These are phyloP conservation scores for Aaosphaeria arxii DNA, from an alignment of 2,329 filamentous ascomycete genomes.

Conservation along the genomic window DNA sequence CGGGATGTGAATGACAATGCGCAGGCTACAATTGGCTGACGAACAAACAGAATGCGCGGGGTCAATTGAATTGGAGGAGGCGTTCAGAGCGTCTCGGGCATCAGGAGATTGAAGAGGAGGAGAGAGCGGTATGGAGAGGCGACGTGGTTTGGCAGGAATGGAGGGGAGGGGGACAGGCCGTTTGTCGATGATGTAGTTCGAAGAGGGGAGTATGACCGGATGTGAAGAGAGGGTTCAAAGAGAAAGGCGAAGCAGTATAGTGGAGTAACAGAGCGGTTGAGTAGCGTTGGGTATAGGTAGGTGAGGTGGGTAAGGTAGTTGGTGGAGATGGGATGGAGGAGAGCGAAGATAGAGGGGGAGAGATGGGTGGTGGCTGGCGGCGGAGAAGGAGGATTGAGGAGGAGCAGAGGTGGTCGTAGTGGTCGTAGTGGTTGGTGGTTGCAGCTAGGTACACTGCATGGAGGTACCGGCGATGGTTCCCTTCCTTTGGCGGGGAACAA, in stretches of 20 bases:
- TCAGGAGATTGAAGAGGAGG: not conserved
- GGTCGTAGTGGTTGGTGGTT: conserved; percentile 4
- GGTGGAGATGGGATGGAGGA: not conserved
- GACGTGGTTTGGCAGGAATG: not conserved
- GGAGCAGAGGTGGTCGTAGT: conserved; percentile 1
- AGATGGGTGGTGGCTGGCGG: conserved; percentile 1
- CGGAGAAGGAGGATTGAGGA: not conserved
- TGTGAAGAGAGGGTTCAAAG: not conserved
- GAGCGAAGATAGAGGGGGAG: not conserved
- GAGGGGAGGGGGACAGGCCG: not conserved
- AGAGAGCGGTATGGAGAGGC: not conserved
- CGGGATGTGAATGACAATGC: not conserved
- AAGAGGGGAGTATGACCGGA: no score
- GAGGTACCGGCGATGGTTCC: no score
- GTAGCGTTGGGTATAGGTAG: conserved; percentile 2
- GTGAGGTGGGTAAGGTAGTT: not conserved
- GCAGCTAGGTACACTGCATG: not conserved
- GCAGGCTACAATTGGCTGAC: not conserved
- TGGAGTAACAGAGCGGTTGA: conserved; percentile 7
- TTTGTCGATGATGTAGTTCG: not conserved
- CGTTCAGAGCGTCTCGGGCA: not conserved
- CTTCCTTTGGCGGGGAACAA: no score
- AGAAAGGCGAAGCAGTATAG: not conserved
- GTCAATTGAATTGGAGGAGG: not conserved
- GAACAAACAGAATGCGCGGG: not conserved